Evolutionary conservation across 495 filamentous ascomycete species (phyloP), one percentile per base, ranked within the genome.

Genomic region (Hypoxylon intermedium): DNA sequence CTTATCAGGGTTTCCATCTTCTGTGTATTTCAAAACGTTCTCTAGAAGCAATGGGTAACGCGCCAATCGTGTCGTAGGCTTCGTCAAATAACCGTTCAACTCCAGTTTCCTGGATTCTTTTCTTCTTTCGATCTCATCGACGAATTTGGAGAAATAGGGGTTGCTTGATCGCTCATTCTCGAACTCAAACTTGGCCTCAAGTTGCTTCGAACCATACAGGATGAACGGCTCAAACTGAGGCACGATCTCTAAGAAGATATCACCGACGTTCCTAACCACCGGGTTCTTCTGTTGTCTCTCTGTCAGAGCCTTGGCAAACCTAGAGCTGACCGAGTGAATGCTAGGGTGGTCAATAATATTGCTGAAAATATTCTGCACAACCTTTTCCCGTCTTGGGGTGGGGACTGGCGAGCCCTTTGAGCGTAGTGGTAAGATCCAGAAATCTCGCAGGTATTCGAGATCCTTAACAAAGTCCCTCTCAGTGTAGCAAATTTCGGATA

Each of bases 391-490:
- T 36, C 92, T 85, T 58, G 90, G 85, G 64, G 93, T 87, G 4
- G 95, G 93, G 51, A 99, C 93, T 2, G 92, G 92, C 6, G 93
- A 97, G 20, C 81, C 79, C 33, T 81, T 87, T 13, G 83, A 80
- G 47, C 91, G 87, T 48, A 99, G 74, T 2, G 95, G 95, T 61
- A 91, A 85, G 79, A 98, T 96, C 95, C 95, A 99, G 83, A 98
- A 98, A 76, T 99, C 95, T 55, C 93, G 86, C 23, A 99, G 76
- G 68, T 99, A 99, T 71, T 99, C 95, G 63, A 99, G 79, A 70
- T 99, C 95, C 78, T 99, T 99, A 71, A 99, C 95, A 64, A 99
- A 99, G 74, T 99, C 95, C 33, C 95, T 86, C 73, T 99, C 95
- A 0, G 95, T 99, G 73, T 99, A 99, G 86, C 96, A 97, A 60